Percentiles rank a stretch among this genome's conserved stretches.
Evolutionary conservation across 1,139 yeast species (phyloP).

Genomic region (Citeromyces hawaiiensis): DNA sequence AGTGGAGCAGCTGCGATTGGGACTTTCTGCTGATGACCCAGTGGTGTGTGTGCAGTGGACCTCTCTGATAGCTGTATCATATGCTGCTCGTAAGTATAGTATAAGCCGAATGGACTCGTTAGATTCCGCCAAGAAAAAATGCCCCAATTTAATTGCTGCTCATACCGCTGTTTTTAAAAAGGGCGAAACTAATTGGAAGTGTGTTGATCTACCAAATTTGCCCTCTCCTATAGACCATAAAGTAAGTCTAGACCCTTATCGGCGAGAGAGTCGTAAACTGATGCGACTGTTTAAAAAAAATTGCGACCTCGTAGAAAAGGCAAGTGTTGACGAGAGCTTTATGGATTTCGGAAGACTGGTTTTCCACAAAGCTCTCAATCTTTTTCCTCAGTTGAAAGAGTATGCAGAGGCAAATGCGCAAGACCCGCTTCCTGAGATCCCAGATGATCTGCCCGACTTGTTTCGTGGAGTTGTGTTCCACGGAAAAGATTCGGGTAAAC

Average conservation of each 20-base stretch:
- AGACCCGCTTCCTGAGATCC: slow-evolving; percentile 35
- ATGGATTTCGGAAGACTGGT: slow-evolving; percentile 61
- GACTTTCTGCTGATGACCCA: slow-evolving; percentile 55
- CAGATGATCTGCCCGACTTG: slow-evolving; percentile 23
- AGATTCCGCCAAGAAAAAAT: slow-evolving; percentile 54
- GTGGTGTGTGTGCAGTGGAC: slow-evolving; percentile 94
- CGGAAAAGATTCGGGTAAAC: slow-evolving; percentile 9
- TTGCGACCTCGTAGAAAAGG: slow-evolving; percentile 73
- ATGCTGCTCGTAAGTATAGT: slow-evolving; percentile 79
- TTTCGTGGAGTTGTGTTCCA: slow-evolving; percentile 17
- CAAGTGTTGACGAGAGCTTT: slow-evolving; percentile 91
- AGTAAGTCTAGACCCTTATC: slow-evolving; percentile 82
- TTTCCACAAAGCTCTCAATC: slow-evolving; percentile 17
- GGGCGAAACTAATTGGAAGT: slow-evolving; percentile 79
- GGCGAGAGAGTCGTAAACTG: slow-evolving; percentile 77
- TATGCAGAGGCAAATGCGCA: slow-evolving; percentile 5
- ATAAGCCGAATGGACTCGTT: slow-evolving; percentile 67
- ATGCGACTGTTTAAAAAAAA: slow-evolving; percentile 39
- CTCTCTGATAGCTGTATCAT: slow-evolving; percentile 76
- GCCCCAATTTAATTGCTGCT: slow-evolving; percentile 63
- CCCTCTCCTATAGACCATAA: slow-evolving; percentile 47
- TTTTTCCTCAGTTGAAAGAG: slow-evolving; percentile 20
- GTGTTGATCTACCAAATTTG: slow-evolving; percentile 22
- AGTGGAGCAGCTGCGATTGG: slow-evolving; percentile 71
- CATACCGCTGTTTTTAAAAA: slow-evolving; percentile 92